A percentile compares a stretch with the other conserved stretches of the same genome.
Evolutionary conservation across 805 yeast species (phyloP).

Genomic region (Saturnispora bothae): DNA sequence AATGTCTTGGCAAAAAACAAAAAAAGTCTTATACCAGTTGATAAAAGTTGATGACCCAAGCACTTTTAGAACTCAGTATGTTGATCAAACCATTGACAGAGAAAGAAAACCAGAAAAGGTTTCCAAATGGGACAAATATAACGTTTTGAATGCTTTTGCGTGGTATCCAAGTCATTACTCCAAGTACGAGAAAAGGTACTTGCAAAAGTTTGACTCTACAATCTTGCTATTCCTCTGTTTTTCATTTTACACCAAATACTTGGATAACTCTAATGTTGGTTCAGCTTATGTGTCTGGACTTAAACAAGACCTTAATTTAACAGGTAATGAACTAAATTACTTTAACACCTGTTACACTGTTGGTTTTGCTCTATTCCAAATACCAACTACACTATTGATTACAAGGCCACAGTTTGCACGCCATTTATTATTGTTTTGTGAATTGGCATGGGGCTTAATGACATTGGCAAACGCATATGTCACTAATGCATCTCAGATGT

Average conservation of each 20-base stretch:
- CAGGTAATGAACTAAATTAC: conserved; percentile 16
- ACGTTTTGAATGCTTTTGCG: conserved; percentile 11
- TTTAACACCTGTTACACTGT: conserved; percentile 21
- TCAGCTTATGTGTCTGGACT: conserved; percentile 59
- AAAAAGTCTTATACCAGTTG: not conserved
- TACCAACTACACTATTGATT: conserved; percentile 44
- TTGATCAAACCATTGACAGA: conserved; percentile 10
- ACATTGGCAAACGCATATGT: conserved; percentile 31
- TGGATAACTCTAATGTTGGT: conserved; percentile 45
- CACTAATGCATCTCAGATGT: conserved; percentile 36
- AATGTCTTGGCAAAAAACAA: not conserved
- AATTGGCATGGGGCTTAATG: conserved; percentile 32
- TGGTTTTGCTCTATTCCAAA: conserved; percentile 51
- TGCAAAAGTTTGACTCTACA: conserved; percentile 11
- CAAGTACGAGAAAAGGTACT: conserved; percentile 11
- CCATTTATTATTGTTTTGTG: conserved; percentile 40
- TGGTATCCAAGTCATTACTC: conserved; percentile 14
- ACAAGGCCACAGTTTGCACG: conserved; percentile 41
- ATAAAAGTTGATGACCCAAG: conserved; percentile 10
- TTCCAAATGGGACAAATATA: conserved; percentile 8
- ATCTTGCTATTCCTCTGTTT: conserved; percentile 22
- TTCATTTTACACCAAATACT: conserved; percentile 41
- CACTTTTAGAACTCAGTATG: conserved; percentile 10
- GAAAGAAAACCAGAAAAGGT: conserved; percentile 9
- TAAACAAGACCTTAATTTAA: conserved; percentile 34